Conservation (phyloP, 306 rosid genomes). For the cucumber (Cucumis sativus) region DNA sequence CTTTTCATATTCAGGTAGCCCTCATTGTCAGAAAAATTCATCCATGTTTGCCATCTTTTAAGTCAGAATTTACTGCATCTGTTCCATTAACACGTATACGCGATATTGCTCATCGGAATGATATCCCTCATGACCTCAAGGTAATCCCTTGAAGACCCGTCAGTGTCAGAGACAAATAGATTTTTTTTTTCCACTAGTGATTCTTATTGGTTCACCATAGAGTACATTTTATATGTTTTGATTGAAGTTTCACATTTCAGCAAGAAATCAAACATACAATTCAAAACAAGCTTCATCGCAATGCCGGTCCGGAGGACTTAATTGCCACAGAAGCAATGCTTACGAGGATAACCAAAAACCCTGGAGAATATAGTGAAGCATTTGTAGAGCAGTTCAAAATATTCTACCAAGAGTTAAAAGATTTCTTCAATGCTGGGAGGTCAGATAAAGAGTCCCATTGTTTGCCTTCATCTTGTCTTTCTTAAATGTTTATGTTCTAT, state of each 20-base stretch:
- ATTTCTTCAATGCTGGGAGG: slow-evolving; percentile 99
- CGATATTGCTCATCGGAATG: slow-evolving; percentile 96
- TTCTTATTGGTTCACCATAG: neutral
- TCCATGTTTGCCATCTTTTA: slow-evolving; percentile 94
- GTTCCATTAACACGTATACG: slow-evolving; percentile 94
- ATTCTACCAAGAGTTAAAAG: slow-evolving; percentile 87
- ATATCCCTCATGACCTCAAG: slow-evolving; percentile 94
- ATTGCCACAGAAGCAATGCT: slow-evolving; percentile 96
- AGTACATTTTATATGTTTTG: slow-evolving; percentile 7
- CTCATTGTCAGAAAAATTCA: slow-evolving; percentile 80
- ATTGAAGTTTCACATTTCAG: slow-evolving; percentile 31
- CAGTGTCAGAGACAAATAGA: neutral
- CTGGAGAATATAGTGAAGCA: slow-evolving; percentile 68
- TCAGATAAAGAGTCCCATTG: slow-evolving; percentile 18
- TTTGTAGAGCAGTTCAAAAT: slow-evolving; percentile 87
- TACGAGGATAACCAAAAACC: slow-evolving; percentile 64
- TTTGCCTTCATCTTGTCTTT: neutral
- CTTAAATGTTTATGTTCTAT: slow-evolving; percentile 2
- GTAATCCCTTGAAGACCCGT: slow-evolving; percentile 24
- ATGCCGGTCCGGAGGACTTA: slow-evolving; percentile 98
- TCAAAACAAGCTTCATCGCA: slow-evolving; percentile 98
- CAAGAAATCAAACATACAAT: slow-evolving; percentile 88
- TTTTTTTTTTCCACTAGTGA: neutral
- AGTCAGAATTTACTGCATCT: slow-evolving; percentile 97
- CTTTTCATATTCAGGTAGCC: slow-evolving; percentile 44